Conservation (phyloP, 2,329 filamentous ascomycete species). For the Taxawa tesnikishii region DNA sequence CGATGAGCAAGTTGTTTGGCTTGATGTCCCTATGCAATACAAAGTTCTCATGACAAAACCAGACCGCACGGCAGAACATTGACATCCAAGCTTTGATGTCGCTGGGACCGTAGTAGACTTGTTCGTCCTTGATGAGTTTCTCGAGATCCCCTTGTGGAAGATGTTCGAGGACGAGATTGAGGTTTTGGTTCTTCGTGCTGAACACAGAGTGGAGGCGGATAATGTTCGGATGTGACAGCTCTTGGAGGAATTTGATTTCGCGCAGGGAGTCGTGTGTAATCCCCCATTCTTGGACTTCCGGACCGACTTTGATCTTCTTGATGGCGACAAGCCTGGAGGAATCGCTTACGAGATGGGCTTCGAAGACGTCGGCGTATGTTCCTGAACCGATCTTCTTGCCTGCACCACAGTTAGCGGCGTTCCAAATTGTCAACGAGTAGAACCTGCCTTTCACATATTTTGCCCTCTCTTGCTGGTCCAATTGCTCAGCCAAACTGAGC, state of each 20-base stretch:
- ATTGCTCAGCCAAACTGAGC: slow-evolving; percentile 35
- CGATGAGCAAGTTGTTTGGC: slow-evolving; percentile 93
- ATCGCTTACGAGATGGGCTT: slow-evolving; percentile 64
- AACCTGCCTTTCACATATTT: slow-evolving; percentile 82
- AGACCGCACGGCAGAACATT: slow-evolving; percentile 85
- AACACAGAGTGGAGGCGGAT: slow-evolving; percentile 88
- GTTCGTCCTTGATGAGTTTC: slow-evolving; percentile 78
- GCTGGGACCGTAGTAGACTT: slow-evolving; percentile 68
- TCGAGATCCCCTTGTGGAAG: slow-evolving; percentile 89
- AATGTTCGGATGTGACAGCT: slow-evolving; percentile 90
- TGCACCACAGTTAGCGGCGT: too few species aligned
- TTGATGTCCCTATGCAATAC: slow-evolving; percentile 97
- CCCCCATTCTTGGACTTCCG: slow-evolving; percentile 70
- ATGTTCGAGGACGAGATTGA: slow-evolving; percentile 91
- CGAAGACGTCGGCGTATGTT: slow-evolving; percentile 92
- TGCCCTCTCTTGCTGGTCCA: slow-evolving; percentile 45
- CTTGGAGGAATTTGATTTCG: slow-evolving; percentile 90
- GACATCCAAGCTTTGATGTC: slow-evolving; percentile 99
- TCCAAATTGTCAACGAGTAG: too few species aligned
- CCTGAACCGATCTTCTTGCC: slow-evolving; percentile 89
- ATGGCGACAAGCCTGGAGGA: slow-evolving; percentile 71
- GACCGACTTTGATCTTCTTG: slow-evolving; percentile 83
- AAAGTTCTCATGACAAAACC: slow-evolving; percentile 94
- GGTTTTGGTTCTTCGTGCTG: slow-evolving; percentile 89
- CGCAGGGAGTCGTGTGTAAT: slow-evolving; percentile 90